Conservation (phyloP, 495 filamentous ascomycete species). For the Cercophora newfieldiana region DNA sequence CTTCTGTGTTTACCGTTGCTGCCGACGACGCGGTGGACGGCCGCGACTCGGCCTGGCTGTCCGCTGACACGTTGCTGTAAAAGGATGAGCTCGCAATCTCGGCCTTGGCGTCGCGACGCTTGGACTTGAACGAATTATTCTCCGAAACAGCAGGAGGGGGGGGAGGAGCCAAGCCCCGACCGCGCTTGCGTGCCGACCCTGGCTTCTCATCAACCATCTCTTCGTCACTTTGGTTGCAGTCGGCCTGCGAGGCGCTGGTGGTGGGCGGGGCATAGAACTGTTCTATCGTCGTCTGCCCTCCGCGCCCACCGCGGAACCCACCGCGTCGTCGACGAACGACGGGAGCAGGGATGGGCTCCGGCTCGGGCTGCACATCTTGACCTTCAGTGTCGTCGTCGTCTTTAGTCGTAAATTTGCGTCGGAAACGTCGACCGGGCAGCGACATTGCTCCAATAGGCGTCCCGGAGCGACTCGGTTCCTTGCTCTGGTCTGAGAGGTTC, state of each 20-base stretch:
- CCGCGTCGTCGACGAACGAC: not conserved
- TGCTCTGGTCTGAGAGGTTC: slow-evolving; percentile 42
- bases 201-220: slow-evolving; percentile 6
- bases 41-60: slow-evolving; percentile 33
- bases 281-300: not conserved
- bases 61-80: slow-evolving; percentile 27
- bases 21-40: slow-evolving; percentile 37
- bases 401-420: slow-evolving; percentile 28
- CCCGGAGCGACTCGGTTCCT: slow-evolving; percentile 40
- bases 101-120: slow-evolving; percentile 19
- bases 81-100: slow-evolving; percentile 33
- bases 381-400: slow-evolving; percentile 16
- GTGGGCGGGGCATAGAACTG: not conserved
- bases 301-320: not conserved
- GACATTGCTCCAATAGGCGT: slow-evolving; percentile 33
- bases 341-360: not conserved
- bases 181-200: slow-evolving; percentile 27
- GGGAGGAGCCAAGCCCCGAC: slow-evolving; percentile 12
- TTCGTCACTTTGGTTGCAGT: slow-evolving; percentile 21
- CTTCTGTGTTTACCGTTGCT: slow-evolving; percentile 28
- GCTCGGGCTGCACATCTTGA: not conserved
- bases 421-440: slow-evolving; percentile 33
- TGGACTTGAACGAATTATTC: slow-evolving; percentile 27
- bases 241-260: not conserved
- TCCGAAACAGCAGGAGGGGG: slow-evolving; percentile 4